Conservation (phyloP, 345 rosid genomes). For the Eucalyptus marginata region DNA sequence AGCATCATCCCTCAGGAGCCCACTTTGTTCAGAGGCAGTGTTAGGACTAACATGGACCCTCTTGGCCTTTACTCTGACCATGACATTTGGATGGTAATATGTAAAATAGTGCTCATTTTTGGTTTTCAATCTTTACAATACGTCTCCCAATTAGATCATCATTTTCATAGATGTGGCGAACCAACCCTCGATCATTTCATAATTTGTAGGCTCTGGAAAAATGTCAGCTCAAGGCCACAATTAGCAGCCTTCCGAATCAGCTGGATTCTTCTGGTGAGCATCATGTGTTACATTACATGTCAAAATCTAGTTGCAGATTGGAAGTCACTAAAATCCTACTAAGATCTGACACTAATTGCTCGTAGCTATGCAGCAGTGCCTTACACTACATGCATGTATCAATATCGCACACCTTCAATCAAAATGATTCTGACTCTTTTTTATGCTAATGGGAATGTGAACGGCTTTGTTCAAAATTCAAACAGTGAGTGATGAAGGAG, state of each 20-base stretch:
- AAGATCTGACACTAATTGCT: neutral
- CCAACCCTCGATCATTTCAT: neutral
- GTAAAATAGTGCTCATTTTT: neutral
- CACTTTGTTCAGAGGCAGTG: slow-evolving; percentile 71
- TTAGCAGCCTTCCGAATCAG: slow-evolving; percentile 43
- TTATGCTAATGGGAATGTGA: neutral
- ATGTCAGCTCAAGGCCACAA: slow-evolving; percentile 64
- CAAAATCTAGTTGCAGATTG: neutral
- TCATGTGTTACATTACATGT: neutral
- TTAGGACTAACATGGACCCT: slow-evolving; percentile 83
- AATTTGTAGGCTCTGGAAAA: slow-evolving; percentile 47
- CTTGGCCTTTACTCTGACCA: slow-evolving; percentile 56
- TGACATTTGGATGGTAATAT: slow-evolving; percentile 64
- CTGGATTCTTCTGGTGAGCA: slow-evolving; percentile 54
- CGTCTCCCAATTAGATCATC: neutral
- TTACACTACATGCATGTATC: neutral
- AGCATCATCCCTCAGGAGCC: slow-evolving; percentile 98
- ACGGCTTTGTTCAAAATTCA: neutral
- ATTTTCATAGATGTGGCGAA: neutral
- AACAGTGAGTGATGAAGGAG: slow-evolving; percentile 72
- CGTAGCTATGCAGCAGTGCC: neutral
- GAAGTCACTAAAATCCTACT: neutral
- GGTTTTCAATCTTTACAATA: neutral
- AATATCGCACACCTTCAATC: neutral
- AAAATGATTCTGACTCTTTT: neutral